These are phyloP conservation scores for Lactarius tabidus DNA, from an alignment of 768 basidiomycete species.

Conservation along the genomic window DNA sequence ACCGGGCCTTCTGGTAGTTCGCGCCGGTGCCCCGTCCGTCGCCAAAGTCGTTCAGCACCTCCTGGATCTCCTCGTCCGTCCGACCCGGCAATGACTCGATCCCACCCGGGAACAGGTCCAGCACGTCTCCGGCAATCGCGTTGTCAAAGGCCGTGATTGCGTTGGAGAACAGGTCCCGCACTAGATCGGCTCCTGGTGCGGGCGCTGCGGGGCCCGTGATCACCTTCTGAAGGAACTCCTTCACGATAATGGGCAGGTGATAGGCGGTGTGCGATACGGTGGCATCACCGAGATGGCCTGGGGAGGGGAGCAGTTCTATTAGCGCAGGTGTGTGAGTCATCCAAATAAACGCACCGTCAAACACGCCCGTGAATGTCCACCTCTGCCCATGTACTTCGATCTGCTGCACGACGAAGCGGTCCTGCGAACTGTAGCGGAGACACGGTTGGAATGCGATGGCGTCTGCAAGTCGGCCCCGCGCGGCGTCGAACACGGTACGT, in stretches of 20 bases:
- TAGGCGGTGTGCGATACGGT: slow-evolving; percentile 44
- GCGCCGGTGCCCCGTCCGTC: slow-evolving; percentile 43
- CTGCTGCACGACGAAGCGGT: slow-evolving; percentile 40
- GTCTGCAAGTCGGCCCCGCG: slow-evolving; percentile 34
- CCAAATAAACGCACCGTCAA: slow-evolving; percentile 38
- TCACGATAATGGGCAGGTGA: slow-evolving; percentile 41
- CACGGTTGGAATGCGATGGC: slow-evolving; percentile 45
- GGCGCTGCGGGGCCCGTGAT: slow-evolving; percentile 28
- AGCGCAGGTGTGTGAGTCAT: not conserved
- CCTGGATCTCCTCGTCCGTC: slow-evolving; percentile 53
- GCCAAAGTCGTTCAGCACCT: slow-evolving; percentile 62
- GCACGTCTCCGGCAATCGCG: slow-evolving; percentile 43
- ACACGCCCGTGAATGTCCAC: slow-evolving; percentile 46
- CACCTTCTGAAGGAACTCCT: slow-evolving; percentile 35
- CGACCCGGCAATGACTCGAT: slow-evolving; percentile 39
- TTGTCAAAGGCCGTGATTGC: slow-evolving; percentile 42
- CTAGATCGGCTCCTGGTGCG: slow-evolving; percentile 31
- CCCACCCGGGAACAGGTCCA: slow-evolving; percentile 49
- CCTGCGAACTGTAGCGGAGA: slow-evolving; percentile 37
- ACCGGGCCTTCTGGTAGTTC: slow-evolving; percentile 63
- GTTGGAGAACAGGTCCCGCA: slow-evolving; percentile 37
- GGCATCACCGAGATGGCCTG: slow-evolving; percentile 48
- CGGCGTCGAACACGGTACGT: slow-evolving; percentile 19
- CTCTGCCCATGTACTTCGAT: slow-evolving; percentile 38
- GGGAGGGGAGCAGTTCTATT: not conserved